phyloP scores from a whole-genome alignment of 176 grass and related monocot genomes.

The Chloris gayana region DNA sequence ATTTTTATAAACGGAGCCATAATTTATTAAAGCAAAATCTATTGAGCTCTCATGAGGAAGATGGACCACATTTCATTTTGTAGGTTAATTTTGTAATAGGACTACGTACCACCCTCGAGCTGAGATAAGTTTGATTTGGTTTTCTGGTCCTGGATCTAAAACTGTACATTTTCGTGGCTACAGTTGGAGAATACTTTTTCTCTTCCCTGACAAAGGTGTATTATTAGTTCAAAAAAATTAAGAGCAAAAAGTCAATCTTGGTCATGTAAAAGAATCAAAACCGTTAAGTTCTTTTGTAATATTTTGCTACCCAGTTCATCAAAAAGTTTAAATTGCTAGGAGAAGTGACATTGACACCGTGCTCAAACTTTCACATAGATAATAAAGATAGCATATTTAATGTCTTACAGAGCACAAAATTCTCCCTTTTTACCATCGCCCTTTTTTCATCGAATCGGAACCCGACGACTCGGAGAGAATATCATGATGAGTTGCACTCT shows the following conservation, averaged over 20 bases:
- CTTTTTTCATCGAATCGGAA: not conserved
- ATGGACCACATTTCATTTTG: conserved; percentile 4
- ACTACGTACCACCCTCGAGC: not conserved
- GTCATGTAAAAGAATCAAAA: not conserved
- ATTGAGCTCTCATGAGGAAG: not conserved
- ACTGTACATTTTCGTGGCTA: not conserved
- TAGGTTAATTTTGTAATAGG: not conserved
- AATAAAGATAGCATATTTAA: not conserved
- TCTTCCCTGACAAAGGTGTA: not conserved
- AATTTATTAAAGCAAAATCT: conserved; percentile 15
- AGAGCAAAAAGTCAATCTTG: not conserved
- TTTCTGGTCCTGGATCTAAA: not conserved
- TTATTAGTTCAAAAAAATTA: not conserved
- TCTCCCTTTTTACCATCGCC: not conserved
- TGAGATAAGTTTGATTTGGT: not conserved
- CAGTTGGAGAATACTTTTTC: not conserved
- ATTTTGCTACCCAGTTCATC: not conserved
- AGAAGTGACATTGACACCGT: not conserved
- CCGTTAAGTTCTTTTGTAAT: not conserved
- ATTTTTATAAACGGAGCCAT: not conserved
- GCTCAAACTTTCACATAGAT: not conserved
- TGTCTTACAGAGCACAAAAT: not conserved
- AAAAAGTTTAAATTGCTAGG: not conserved
- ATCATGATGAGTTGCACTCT: not conserved
- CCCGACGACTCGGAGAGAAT: not conserved